phyloP scores from a whole-genome alignment of 805 yeast genomes.

The Brettanomyces bruxellensis region DNA sequence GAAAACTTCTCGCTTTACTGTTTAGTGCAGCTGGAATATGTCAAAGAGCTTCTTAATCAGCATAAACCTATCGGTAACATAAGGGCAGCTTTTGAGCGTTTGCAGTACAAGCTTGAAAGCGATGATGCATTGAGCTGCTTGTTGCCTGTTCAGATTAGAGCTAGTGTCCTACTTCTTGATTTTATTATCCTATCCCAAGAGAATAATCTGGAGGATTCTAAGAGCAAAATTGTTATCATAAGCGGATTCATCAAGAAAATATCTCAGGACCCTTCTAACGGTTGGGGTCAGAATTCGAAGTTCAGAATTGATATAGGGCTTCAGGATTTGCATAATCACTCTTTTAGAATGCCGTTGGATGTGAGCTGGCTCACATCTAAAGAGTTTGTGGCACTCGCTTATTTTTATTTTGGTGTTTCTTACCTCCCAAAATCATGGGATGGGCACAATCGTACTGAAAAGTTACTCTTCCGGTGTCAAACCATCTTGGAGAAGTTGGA shows the following conservation, averaged over 20 bases:
- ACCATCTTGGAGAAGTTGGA: background rate
- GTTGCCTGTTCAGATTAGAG: slow-evolving; percentile 26
- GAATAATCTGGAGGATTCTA: slow-evolving; percentile 19
- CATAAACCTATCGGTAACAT: slow-evolving; percentile 21
- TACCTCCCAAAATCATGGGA: slow-evolving; percentile 29
- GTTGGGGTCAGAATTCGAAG: slow-evolving; percentile 1
- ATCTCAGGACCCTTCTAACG: slow-evolving; percentile 9
- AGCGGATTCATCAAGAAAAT: slow-evolving; percentile 15
- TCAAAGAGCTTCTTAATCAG: slow-evolving; percentile 24
- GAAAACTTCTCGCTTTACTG: slow-evolving; percentile 13
- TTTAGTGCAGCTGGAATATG: slow-evolving; percentile 21
- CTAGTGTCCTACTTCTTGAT: slow-evolving; percentile 21
- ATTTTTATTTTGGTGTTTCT: slow-evolving; percentile 34
- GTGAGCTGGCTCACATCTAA: slow-evolving; percentile 34
- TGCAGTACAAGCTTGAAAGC: slow-evolving; percentile 5
- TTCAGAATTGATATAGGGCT: slow-evolving; percentile 3
- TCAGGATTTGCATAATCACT: background rate
- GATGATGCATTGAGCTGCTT: background rate
- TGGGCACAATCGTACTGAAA: slow-evolving; percentile 26
- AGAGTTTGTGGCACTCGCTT: slow-evolving; percentile 33
- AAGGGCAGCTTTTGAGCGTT: slow-evolving; percentile 8
- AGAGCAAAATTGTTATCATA: slow-evolving; percentile 17
- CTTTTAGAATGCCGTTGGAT: slow-evolving; percentile 14
- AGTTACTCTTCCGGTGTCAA: slow-evolving; percentile 28
- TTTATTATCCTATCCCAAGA: slow-evolving; percentile 21